Base-by-base conservation (phyloP, 106 monocot genomes). In the Xerophyta viscosa region DNA sequence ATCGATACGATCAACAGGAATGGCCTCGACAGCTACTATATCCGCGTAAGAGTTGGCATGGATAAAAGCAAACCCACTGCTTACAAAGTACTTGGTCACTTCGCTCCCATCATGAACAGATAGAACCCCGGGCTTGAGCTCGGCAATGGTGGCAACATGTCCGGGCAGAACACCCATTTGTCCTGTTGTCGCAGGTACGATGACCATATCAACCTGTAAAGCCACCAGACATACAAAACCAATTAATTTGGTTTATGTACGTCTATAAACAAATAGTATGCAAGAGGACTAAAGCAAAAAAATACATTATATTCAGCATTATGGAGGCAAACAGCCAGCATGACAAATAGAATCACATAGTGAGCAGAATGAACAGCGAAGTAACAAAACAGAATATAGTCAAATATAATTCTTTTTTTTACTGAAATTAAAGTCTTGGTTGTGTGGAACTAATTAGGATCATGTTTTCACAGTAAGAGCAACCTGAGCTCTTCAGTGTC, bases 111-210 rank as follows among this genome's bases (percentile, higher is more conserved):
- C 83, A 24, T 93, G 92, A 14, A 93, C 92, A 4, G 92, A 93
- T 3, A 88, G 67, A 24, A 93, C 41, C 7, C 87, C 87, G 4
- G 87, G 92, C 61, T 93, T 87, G 44, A 93, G 87, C 46, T 93
- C 92, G n/a, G 92, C 87, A 8, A 93, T 93, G 8, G 87, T 87
- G 41, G 92, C 63, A 24, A 93, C 87, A 25, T 93, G 92, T 8
- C 87, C 92, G 0, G 92, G 92, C 29, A 93, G 33, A 50, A 93
- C 92, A 56, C 92, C 92, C 87, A 87, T 93, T 54, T 84, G 87
- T 6, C 92, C 92, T 3, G 83, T 77, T 15, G 83, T 83, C 22
- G 87, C 92, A 3, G 80, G 87, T 31, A 84, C 30, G 3, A 87
- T 87, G 31, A 81, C 83, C 92, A 88, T 84, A 56, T 93, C 92